Evolutionary conservation across 768 basidiomycete species (phyloP).

Genomic region (Mycena vulgaris): DNA sequence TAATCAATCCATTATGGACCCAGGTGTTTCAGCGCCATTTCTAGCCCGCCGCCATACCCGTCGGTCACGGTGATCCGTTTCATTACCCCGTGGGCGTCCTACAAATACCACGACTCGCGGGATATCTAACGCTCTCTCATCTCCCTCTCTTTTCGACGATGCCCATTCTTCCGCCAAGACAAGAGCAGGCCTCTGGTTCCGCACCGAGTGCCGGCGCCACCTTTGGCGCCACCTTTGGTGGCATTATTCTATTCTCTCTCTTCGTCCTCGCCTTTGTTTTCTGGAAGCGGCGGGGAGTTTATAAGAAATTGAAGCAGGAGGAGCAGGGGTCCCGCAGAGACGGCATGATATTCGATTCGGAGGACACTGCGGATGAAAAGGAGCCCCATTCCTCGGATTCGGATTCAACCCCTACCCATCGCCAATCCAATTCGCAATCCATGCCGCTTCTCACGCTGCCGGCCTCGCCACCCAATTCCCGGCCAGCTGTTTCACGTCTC

Average conservation of each 20-base stretch:
- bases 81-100: no score
- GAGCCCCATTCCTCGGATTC: not conserved
- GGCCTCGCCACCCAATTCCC: not conserved
- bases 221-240: constrained; percentile 15
- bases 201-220: constrained; percentile 3
- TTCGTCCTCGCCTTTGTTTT: not conserved
- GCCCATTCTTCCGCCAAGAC: constrained; percentile 12
- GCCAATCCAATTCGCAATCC: not conserved
- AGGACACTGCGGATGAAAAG: not conserved
- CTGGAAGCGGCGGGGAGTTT: no score
- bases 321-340: not conserved
- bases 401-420: not conserved
- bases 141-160: not conserved
- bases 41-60: no score
- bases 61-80: no score
- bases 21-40: no score
- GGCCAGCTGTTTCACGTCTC: not conserved
- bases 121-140: not conserved
- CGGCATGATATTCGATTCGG: not conserved
- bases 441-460: not conserved
- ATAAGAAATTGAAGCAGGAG: no score
- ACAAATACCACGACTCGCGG: not conserved
- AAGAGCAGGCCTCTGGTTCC: constrained; percentile 1
- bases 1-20: no score
- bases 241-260: constrained; percentile 1